phyloP scores from a whole-genome alignment of 78 protist genomes.

The Monosiga brevicollis region DNA sequence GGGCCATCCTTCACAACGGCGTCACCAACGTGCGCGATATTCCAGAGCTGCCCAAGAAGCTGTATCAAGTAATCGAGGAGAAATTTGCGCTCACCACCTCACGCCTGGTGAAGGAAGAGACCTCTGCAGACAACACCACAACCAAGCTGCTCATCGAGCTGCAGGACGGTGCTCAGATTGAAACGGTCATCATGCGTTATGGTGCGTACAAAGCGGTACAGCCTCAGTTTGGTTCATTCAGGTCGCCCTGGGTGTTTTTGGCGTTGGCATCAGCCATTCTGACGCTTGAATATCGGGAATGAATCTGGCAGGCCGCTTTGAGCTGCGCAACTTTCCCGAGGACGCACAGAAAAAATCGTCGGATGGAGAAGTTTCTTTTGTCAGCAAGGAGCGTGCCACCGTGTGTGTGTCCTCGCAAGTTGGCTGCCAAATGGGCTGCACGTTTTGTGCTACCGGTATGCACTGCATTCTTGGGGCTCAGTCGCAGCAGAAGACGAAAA shows the following conservation, averaged over 20 bases:
- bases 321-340: neutral
- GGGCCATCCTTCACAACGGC: neutral
- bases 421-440: slow-evolving; percentile 54
- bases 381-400: slow-evolving; percentile 14
- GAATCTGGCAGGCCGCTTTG: no score
- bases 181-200: slow-evolving; percentile 18
- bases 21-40: neutral
- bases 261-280: no score
- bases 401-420: slow-evolving; percentile 55
- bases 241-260: no score
- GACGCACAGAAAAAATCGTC: neutral
- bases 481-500: no score
- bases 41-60: slow-evolving; percentile 1
- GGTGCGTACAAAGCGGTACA: no score
- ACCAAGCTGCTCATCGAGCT: slow-evolving; percentile 20
- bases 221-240: no score
- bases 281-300: no score
- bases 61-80: neutral
- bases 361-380: neutral
- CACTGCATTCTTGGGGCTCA: no score
- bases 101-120: neutral
- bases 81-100: slow-evolving; percentile 17
- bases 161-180: slow-evolving; percentile 16
- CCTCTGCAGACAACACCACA: slow-evolving; percentile 8
- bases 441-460: slow-evolving; percentile 62